These are phyloP conservation scores for Bacterosira constricta DNA, from an alignment of 108 stramenopile species.

Conservation along the genomic window DNA sequence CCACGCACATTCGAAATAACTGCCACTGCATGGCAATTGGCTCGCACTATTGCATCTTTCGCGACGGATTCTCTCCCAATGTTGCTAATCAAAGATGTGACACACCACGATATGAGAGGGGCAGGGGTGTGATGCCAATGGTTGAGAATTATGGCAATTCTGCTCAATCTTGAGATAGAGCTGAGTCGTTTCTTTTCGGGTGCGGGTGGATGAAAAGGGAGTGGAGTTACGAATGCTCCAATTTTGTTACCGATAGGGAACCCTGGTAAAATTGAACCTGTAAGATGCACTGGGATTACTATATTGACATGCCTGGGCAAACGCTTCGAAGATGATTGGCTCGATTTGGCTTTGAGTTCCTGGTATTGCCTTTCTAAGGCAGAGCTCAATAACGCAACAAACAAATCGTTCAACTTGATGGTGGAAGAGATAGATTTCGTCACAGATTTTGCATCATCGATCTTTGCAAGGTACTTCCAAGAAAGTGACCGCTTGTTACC, in stretches of 20 bases:
- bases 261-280: constrained; percentile 11
- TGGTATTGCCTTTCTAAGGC: constrained; percentile 20
- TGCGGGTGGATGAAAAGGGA: neutral
- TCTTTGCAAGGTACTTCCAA: constrained; percentile 20
- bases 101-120: constrained; percentile 24
- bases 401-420: constrained; percentile 32
- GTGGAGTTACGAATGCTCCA: constrained; percentile 16
- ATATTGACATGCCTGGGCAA: constrained; percentile 9
- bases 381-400: constrained; percentile 3
- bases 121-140: constrained; percentile 9
- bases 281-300: constrained; percentile 10
- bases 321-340: neutral
- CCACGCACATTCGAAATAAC: constrained; percentile 33
- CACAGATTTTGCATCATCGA: constrained; percentile 29
- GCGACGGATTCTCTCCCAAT: constrained; percentile 4
- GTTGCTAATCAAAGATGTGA: constrained; percentile 22
- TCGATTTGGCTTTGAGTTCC: neutral
- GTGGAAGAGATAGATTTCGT: constrained; percentile 17
- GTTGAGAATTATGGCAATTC: constrained; percentile 1
- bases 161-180: neutral
- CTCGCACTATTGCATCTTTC: constrained; percentile 8
- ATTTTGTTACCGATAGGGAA: constrained; percentile 25
- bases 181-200: neutral
- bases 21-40: constrained; percentile 23
- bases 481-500: constrained; percentile 9